phyloP scores from a whole-genome alignment of 176 grass and related monocot species.

The Cenchrus purpureus region DNA sequence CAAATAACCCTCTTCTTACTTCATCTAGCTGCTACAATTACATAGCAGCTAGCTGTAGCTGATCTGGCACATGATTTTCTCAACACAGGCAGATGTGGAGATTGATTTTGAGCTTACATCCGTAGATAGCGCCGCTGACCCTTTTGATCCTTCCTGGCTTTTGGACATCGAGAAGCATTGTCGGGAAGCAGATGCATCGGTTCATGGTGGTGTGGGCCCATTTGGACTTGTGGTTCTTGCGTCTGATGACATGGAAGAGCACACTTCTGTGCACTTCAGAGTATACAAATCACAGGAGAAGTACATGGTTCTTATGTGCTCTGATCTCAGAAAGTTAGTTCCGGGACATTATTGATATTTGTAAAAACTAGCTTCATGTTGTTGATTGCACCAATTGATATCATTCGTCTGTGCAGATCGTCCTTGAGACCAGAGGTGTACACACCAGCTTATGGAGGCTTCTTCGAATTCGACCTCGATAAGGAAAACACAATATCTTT shows the following conservation, averaged over 20 bases:
- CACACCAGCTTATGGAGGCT: slow-evolving; percentile 76
- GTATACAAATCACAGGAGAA: slow-evolving; percentile 64
- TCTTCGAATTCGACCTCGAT: slow-evolving; percentile 66
- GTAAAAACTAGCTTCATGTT: too few relatives aligned
- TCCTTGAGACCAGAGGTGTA: slow-evolving; percentile 65
- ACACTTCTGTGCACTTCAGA: slow-evolving; percentile 70
- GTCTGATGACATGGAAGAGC: slow-evolving; percentile 69
- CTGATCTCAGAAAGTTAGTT: slow-evolving; percentile 69
- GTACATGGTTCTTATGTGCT: slow-evolving; percentile 72
- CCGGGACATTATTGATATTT: too few relatives aligned
- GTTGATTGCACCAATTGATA: too few relatives aligned
- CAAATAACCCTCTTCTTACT: background rate
- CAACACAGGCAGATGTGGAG: slow-evolving; percentile 80
- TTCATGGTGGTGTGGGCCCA: slow-evolving; percentile 58
- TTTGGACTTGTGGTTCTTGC: slow-evolving; percentile 83
- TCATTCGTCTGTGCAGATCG: slow-evolving; percentile 47
- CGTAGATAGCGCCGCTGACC: slow-evolving; percentile 47
- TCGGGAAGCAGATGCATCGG: slow-evolving; percentile 49
- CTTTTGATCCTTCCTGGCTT: slow-evolving; percentile 74
- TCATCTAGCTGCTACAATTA: background rate
- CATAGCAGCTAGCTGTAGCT: slow-evolving; percentile 27
- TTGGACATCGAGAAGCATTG: slow-evolving; percentile 66
- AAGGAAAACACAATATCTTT: slow-evolving; percentile 70
- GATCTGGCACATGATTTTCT: slow-evolving; percentile 31
- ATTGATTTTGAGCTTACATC: slow-evolving; percentile 63